Evolutionary conservation across 177 flowering plant species (phyloP), one percentile per base, ranked within the genome.

Genomic region (Tripterygium wilfordii): DNA sequence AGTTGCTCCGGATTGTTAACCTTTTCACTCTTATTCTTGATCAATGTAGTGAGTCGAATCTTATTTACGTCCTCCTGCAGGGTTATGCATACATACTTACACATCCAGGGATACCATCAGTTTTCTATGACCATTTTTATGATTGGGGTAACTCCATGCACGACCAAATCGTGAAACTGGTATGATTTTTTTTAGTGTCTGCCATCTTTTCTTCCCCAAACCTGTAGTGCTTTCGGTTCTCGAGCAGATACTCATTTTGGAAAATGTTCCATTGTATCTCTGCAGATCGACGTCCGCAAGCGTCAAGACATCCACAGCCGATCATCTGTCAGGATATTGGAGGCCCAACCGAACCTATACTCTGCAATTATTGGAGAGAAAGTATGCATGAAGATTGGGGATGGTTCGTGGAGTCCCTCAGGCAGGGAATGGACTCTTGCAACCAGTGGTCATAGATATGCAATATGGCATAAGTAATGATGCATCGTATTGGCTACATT

Each of bases 31-130:
- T n/a, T n/a, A n/a, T n/a, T n/a, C n/a, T n/a, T n/a, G n/a, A n/a
- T n/a, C n/a, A n/a, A n/a, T n/a, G n/a, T n/a, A n/a, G n/a, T n/a
- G n/a, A n/a, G n/a, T n/a, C n/a, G n/a, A n/a, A n/a, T n/a, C n/a
- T n/a, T n/a, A n/a, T n/a, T n/a, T n/a, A 15, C 36, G 46, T 21
- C 42, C 21, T 54, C 25, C 36, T 46, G 31, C 80, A 90, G 98
- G 98, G 98, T 29, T 91, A 91, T 60, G 85, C 95, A 2, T 91
- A 91, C 54, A 82, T 83, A 30, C 78, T 91, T 42, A 91, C 98
- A 10, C 98, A 91, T 61, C 96, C 98, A 13, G 98, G 98, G 44
- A 75, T 74, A 24, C 98, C 98, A 10, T 31, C 76, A 12, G 88
- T 91, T 17, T 91, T 91, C 51, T 88, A 91, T 48, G 98, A 91